phyloP scores from a whole-genome alignment of 306 rosid species.

The Luffa aegyptiaca region DNA sequence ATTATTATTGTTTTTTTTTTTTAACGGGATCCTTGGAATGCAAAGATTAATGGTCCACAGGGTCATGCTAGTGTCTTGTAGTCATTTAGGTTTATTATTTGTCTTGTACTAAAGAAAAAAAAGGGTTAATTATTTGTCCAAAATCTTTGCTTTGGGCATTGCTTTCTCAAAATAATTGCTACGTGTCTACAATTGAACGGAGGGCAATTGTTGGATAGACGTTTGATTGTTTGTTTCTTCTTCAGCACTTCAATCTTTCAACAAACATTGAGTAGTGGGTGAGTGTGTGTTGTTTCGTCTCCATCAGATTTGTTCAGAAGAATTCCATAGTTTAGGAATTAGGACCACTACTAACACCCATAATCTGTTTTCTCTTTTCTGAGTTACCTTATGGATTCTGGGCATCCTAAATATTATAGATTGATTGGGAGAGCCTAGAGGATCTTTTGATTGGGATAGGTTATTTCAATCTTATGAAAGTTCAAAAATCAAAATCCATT shows the following conservation, averaged over 20 bases:
- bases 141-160: slow-evolving; percentile 6
- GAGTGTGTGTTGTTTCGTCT: slow-evolving; percentile 9
- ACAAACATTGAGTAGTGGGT: slow-evolving; percentile 46
- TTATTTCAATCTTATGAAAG: neutral
- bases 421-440: neutral
- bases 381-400: neutral
- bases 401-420: neutral
- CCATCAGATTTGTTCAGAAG: neutral
- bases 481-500: neutral
- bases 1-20: neutral
- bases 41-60: neutral
- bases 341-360: slow-evolving; percentile 11
- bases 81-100: neutral
- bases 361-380: neutral
- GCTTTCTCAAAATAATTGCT: slow-evolving; percentile 16
- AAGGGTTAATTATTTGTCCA: neutral
- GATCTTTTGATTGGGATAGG: neutral
- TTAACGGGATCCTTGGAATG: neutral
- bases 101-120: neutral
- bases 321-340: slow-evolving; percentile 13
- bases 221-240: slow-evolving; percentile 29
- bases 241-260: slow-evolving; percentile 36
- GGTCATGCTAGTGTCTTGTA: neutral
- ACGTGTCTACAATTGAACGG: slow-evolving; percentile 26
- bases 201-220: slow-evolving; percentile 10